A percentile compares a stretch with the other conserved stretches of the same genome.
Evolutionary conservation across 2,329 filamentous ascomycete species (phyloP).

Genomic region (Cladosporium velox): DNA sequence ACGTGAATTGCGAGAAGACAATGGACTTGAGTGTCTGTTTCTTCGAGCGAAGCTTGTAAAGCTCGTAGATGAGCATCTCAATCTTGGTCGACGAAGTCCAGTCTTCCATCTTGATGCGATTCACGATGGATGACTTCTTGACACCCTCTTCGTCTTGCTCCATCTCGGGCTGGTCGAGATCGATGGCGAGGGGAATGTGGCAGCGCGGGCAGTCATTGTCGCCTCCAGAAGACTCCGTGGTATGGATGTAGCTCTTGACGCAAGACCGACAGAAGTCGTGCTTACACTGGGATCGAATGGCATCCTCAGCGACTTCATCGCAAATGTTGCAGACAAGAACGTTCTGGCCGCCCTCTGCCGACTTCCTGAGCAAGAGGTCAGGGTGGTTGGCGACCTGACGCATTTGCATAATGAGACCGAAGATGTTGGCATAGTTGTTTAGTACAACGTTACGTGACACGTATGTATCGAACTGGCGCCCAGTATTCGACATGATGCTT

Average conservation of each 20-base stretch:
- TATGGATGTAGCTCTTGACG: conserved; percentile 76
- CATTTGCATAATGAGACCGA: conserved; percentile 99
- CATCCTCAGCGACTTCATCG: conserved; percentile 93
- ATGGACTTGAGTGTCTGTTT: conserved; percentile 95
- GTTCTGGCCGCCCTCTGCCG: conserved; percentile 83
- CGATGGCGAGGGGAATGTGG: conserved; percentile 85
- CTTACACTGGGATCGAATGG: conserved; percentile 85
- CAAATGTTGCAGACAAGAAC: conserved; percentile 91
- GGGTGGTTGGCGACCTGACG: conserved; percentile 96
- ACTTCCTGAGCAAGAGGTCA: conserved; percentile 88
- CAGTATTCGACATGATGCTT: conserved; percentile 91
- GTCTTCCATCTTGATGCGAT: conserved; percentile 97
- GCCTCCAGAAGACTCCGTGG: conserved; percentile 65
- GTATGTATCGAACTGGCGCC: conserved; percentile 91
- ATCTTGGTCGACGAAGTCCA: conserved; percentile 99
- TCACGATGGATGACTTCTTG: conserved; percentile 97
- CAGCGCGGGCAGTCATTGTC: conserved; percentile 80
- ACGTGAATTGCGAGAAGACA: conserved; percentile 96
- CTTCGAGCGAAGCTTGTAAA: conserved; percentile 87
- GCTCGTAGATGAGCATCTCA: conserved; percentile 89
- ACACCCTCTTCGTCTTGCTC: conserved; percentile 84
- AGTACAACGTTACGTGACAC: conserved; percentile 91
- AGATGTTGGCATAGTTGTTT: conserved; percentile 98
- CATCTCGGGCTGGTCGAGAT: conserved; percentile 92
- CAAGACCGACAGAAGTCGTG: conserved; percentile 89